phyloP scores from a whole-genome alignment of 352 stramenopile species.

The Globisporangium megalacanthum region DNA sequence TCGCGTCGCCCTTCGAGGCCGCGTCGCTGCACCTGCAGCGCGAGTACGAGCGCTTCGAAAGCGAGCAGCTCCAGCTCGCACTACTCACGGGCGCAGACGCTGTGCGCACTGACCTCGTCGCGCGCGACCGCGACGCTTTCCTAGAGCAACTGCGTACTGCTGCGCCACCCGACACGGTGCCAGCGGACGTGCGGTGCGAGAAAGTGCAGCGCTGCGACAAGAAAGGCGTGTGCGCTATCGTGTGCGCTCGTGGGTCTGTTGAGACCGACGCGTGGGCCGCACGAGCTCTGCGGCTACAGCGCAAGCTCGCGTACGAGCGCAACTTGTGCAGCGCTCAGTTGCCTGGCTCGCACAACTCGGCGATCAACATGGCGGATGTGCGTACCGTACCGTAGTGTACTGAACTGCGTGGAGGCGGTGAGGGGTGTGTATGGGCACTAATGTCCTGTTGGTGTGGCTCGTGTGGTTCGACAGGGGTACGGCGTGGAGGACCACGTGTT shows the following conservation, averaged over 20 bases:
- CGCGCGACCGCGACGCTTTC: conserved; percentile 25
- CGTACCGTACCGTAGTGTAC: background rate
- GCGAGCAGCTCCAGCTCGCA: conserved; percentile 9
- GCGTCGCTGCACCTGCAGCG: conserved; percentile 11
- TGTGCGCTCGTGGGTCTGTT: conserved; percentile 41
- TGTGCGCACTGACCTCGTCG: conserved; percentile 7
- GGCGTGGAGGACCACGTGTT: conserved; percentile 65
- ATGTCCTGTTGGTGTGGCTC: background rate
- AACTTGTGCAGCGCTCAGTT: conserved; percentile 54
- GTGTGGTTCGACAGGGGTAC: conserved; percentile 31
- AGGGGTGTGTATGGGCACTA: background rate
- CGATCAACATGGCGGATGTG: conserved; percentile 21
- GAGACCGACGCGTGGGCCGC: conserved; percentile 27
- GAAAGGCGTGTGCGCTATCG: conserved; percentile 44
- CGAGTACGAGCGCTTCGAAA: conserved; percentile 16
- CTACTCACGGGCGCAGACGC: conserved; percentile 5
- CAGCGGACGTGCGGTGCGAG: conserved; percentile 37
- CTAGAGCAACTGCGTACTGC: conserved; percentile 24
- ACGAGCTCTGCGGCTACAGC: conserved; percentile 29
- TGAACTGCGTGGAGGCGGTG: background rate
- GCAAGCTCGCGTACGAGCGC: conserved; percentile 37
- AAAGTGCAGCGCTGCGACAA: conserved; percentile 48
- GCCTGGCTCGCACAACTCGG: conserved; percentile 46
- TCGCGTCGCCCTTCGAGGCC: conserved; percentile 11
- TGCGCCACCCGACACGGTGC: conserved; percentile 59